Conservation (phyloP, 345 rosid species). For the Excoecaria agallocha region DNA sequence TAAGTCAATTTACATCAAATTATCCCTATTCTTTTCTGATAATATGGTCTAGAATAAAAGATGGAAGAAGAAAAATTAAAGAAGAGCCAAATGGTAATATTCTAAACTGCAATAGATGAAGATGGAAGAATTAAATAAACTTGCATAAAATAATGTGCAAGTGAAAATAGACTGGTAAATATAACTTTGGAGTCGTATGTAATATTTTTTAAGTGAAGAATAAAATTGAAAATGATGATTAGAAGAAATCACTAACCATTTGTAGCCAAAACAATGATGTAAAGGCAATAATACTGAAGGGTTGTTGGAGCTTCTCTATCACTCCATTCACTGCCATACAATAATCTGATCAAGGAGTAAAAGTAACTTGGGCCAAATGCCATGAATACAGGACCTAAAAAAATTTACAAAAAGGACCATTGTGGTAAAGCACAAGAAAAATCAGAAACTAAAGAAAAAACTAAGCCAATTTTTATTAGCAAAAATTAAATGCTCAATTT, state of each 20-base stretch:
- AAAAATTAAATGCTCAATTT: not conserved
- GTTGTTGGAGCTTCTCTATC: conserved; percentile 89
- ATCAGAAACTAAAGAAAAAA: not conserved
- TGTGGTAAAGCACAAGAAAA: not conserved
- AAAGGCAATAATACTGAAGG: conserved; percentile 74
- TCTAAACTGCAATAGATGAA: not conserved
- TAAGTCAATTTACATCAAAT: not conserved
- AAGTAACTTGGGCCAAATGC: conserved; percentile 98
- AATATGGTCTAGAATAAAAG: not conserved
- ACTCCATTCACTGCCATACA: conserved; percentile 92
- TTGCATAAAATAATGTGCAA: not conserved
- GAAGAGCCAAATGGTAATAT: not conserved
- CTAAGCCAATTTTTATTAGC: not conserved
- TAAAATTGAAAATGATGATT: too few relatives aligned
- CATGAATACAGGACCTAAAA: conserved; percentile 67
- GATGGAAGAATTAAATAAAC: not conserved
- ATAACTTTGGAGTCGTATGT: too few relatives aligned
- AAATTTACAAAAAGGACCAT: conserved; percentile 13
- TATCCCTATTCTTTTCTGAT: not conserved
- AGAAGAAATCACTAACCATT: too few relatives aligned
- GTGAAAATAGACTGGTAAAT: not conserved
- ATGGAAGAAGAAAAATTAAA: not conserved
- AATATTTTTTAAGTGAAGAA: too few relatives aligned
- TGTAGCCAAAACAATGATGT: too few relatives aligned
- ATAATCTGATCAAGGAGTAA: conserved; percentile 78